Percentiles rank a stretch among this genome's conserved stretches.
These are phyloP conservation scores for Podospora fimiseda DNA, from an alignment of 495 filamentous ascomycete species.

Conservation along the genomic window DNA sequence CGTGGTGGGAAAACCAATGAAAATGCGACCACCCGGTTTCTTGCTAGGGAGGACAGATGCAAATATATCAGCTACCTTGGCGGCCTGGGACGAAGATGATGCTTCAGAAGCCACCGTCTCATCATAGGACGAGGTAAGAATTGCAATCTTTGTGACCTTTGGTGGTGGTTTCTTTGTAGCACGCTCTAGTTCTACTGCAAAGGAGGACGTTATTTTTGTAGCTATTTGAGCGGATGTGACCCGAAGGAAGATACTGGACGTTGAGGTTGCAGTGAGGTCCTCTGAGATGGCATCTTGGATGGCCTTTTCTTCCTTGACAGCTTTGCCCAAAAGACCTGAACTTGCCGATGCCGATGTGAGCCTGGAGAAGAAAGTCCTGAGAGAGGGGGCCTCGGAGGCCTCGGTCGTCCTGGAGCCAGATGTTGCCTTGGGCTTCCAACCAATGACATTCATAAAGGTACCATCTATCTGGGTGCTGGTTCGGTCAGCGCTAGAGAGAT, in stretches of 20 bases:
- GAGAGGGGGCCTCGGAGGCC: slow-evolving; percentile 45
- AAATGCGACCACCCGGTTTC: slow-evolving; percentile 70
- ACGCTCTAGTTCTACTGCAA: slow-evolving; percentile 83
- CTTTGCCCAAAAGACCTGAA: slow-evolving; percentile 36
- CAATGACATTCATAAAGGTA: slow-evolving; percentile 79
- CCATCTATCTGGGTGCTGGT: slow-evolving; percentile 88
- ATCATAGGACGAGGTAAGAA: slow-evolving; percentile 86
- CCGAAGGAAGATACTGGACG: slow-evolving; percentile 76
- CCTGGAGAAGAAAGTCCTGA: slow-evolving; percentile 75
- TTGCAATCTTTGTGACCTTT: slow-evolving; percentile 71
- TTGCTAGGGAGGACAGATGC: slow-evolving; percentile 84
- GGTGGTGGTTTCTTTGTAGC: slow-evolving; percentile 97
- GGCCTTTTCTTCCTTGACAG: slow-evolving; percentile 46
- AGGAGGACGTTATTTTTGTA: slow-evolving; percentile 57
- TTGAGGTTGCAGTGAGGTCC: slow-evolving; percentile 59
- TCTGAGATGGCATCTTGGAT: slow-evolving; percentile 52
- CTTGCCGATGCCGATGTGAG: slow-evolving; percentile 46
- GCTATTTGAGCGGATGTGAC: slow-evolving; percentile 77
- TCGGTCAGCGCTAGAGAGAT: slow-evolving; percentile 61
- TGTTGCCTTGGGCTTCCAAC: slow-evolving; percentile 60
- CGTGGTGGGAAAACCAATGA: slow-evolving; percentile 95
- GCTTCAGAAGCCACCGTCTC: slow-evolving; percentile 61
- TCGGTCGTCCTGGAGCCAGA: slow-evolving; percentile 33
- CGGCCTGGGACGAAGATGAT: slow-evolving; percentile 35
- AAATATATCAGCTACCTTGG: slow-evolving; percentile 68